Conservation (phyloP, 257 asterid species). For the Avicennia marina region DNA sequence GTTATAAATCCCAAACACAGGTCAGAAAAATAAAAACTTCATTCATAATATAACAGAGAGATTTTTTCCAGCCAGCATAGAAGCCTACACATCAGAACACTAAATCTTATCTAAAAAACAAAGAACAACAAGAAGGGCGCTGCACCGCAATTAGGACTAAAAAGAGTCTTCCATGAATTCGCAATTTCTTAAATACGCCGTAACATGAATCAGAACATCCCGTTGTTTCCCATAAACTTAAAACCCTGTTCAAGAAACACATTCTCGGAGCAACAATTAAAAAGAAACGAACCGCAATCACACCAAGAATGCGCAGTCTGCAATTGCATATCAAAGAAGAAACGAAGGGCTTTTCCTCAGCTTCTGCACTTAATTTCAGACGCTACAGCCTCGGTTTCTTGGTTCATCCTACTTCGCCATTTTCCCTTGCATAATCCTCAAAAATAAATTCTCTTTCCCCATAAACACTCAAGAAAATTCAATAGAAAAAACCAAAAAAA, state of each 20-base stretch:
- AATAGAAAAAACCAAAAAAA: neutral
- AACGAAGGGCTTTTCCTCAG: neutral
- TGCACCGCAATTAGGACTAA: neutral
- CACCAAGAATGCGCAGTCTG: neutral
- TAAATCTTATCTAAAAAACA: neutral
- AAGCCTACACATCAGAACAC: neutral
- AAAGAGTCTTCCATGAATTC: neutral
- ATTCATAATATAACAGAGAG: neutral
- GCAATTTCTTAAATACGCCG: neutral
- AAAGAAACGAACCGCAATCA: neutral
- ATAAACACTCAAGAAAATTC: neutral
- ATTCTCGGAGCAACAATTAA: neutral
- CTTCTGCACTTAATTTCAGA: neutral
- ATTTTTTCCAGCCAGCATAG: neutral
- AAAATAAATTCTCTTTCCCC: neutral
- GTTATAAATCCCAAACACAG: neutral
- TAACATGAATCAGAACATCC: neutral
- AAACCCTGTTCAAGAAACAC: neutral
- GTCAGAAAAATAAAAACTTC: neutral
- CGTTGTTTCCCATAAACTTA: neutral
- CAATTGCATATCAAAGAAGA: neutral
- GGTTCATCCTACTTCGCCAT: neutral
- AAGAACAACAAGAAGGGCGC: neutral
- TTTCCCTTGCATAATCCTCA: neutral
- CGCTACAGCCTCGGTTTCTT: neutral